Base-by-base conservation (phyloP, 2,329 filamentous ascomycete species). In the Aureobasidium sp. region DNA sequence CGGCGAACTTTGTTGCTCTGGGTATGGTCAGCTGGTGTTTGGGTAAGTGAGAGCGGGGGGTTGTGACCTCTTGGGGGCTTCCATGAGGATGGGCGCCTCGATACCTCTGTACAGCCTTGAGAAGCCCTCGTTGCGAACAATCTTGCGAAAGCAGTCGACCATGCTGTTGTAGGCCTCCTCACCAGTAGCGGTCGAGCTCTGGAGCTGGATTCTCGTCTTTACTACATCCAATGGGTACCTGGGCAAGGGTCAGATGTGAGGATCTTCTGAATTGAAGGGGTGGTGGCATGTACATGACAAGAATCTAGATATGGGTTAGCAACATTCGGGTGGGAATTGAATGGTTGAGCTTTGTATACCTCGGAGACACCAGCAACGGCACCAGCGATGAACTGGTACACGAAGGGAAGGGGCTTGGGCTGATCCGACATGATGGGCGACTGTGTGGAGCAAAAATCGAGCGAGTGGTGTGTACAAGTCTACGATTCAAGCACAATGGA, bases 311-410 rank as follows among this genome's bases (percentile, higher is more conserved):
- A 45, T 36, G 29, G 15, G 45, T 54, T 33, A 55, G 60, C 33
- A 20, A 53, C 8, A n/a, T 23, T 55, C 50, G 40, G 38, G 40
- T 47, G 36, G 55, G 29, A 23, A 15, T 20, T 47, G 38, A 10
- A 31, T 42, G 45, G 47, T 33, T 18, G 40, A 36, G 38, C 29
- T 51, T 18, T 18, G 84, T 91, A 82, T 85, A 95, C 94, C 89
- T 99, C 96, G 74, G 95, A 98, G 71, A 99, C 95, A 86, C 96
- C 96, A 77, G 96, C 96, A 78, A 99, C 93, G 78, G 96, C 96
- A 90, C 95, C 95, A 77, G 95, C 95, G 79, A 91, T 92, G 86
- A 98, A 97, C 85, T 97, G 95, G 90, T 98, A 98, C 73, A 90
- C 81, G 82, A 98, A 98, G 67, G 94, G 94, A 73, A 98, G 89